Percentiles rank a stretch among this genome's conserved stretches.
phyloP scores from a whole-genome alignment of 208 protist species.

The Leishmania braziliensis region DNA sequence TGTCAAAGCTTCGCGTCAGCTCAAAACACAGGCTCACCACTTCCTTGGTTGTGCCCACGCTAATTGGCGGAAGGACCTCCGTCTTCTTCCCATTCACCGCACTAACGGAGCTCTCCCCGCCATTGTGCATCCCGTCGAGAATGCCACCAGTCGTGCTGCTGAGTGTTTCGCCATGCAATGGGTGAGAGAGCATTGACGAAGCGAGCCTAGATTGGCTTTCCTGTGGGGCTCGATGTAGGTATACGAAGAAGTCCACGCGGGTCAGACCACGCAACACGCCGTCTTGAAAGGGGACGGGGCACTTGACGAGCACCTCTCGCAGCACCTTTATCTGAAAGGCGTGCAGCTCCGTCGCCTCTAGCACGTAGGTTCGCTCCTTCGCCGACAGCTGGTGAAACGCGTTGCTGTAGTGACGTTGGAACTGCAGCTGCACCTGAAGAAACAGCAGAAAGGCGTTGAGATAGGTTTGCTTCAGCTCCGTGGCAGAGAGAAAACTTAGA shows the following conservation, averaged over 20 bases:
- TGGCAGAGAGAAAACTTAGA: slow-evolving; percentile 58
- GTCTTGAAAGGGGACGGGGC: slow-evolving; percentile 44
- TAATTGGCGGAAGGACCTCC: slow-evolving; percentile 44
- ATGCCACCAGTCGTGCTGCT: slow-evolving; percentile 4
- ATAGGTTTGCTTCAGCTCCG: slow-evolving; percentile 56
- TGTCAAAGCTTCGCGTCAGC: slow-evolving; percentile 62
- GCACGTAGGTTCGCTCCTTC: slow-evolving; percentile 39
- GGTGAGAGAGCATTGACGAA: slow-evolving; percentile 1
- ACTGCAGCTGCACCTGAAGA: slow-evolving; percentile 75
- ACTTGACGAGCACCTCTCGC: slow-evolving; percentile 63
- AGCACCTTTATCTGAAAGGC: slow-evolving; percentile 50
- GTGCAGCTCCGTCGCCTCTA: slow-evolving; percentile 46
- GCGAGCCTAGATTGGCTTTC: slow-evolving; percentile 27
- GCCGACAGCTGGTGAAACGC: slow-evolving; percentile 33
- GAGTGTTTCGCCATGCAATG: not conserved
- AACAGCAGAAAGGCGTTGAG: slow-evolving; percentile 68
- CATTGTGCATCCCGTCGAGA: slow-evolving; percentile 27
- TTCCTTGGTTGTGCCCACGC: slow-evolving; percentile 58
- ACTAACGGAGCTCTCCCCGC: not conserved
- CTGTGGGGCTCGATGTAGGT: slow-evolving; percentile 61
- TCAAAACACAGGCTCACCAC: slow-evolving; percentile 63
- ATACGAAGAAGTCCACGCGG: slow-evolving; percentile 66
- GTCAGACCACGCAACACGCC: slow-evolving; percentile 52
- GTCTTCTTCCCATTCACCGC: slow-evolving; percentile 3
- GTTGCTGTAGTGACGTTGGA: slow-evolving; percentile 40